phyloP scores from a whole-genome alignment of 2,329 filamentous ascomycete genomes.

The Akanthomyces muscarius region DNA sequence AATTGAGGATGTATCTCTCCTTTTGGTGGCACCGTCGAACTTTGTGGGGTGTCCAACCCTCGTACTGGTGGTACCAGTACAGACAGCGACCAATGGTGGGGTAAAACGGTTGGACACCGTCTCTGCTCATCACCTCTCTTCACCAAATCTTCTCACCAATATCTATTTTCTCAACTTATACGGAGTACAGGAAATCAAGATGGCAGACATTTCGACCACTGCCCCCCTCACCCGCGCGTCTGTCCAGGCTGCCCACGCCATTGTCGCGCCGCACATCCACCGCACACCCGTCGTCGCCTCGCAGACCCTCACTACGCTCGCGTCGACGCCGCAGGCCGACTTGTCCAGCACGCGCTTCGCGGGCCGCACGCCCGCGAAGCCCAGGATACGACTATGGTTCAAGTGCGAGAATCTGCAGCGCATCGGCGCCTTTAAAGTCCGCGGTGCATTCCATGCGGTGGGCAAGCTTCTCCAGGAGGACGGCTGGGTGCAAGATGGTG shows the following conservation, averaged over 20 bases:
- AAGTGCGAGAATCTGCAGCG: constrained; percentile 94
- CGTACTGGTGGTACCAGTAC: no score
- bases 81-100: no score
- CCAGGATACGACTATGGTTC: constrained; percentile 75
- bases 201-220: constrained; percentile 52
- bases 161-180: not conserved
- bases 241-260: constrained; percentile 65
- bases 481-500: constrained; percentile 57
- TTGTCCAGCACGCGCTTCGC: constrained; percentile 55
- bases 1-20: no score
- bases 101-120: no score
- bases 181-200: constrained; percentile 23
- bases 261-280: constrained; percentile 75
- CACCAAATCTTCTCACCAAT: not conserved
- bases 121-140: no score
- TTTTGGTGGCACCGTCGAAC: no score
- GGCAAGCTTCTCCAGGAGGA: constrained; percentile 60
- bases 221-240: constrained; percentile 69
- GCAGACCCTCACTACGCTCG: constrained; percentile 67
- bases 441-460: constrained; percentile 86
- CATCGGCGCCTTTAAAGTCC: constrained; percentile 87
- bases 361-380: constrained; percentile 54
- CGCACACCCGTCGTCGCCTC: constrained; percentile 79
- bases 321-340: constrained; percentile 64
- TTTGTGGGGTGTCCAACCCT: no score